These are phyloP conservation scores for Mesembryanthemum crystallinum DNA, from an alignment of 148 eudicot species.

Conservation along the genomic window DNA sequence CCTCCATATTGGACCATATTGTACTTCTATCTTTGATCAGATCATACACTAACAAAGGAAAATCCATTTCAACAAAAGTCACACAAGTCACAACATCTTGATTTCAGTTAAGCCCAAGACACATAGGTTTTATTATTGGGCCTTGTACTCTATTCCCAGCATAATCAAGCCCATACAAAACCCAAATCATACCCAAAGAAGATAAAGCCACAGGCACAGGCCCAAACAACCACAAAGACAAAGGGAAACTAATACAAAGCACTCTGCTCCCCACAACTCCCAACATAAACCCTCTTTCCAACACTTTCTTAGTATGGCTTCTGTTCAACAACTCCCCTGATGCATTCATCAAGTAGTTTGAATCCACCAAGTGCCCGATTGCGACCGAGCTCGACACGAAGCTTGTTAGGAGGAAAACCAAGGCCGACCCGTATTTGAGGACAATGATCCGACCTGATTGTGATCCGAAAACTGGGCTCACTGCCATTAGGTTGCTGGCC, in stretches of 20 bases:
- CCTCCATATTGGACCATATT: too few relatives aligned
- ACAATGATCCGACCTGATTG: slow-evolving; percentile 46
- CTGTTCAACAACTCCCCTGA: slow-evolving; percentile 29
- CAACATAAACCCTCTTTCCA: slow-evolving; percentile 67
- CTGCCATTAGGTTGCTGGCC: slow-evolving; percentile 37
- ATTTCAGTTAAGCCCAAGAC: not conserved
- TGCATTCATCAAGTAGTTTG: slow-evolving; percentile 70
- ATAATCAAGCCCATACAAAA: slow-evolving; percentile 65
- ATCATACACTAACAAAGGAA: not conserved
- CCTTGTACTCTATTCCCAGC: not conserved
- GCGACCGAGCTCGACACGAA: slow-evolving; percentile 78
- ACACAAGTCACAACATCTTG: not conserved
- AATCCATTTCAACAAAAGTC: not conserved
- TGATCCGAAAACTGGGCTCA: slow-evolving; percentile 44
- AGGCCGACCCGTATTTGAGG: slow-evolving; percentile 58
- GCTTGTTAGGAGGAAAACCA: slow-evolving; percentile 54
- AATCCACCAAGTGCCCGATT: slow-evolving; percentile 56
- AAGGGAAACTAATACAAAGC: slow-evolving; percentile 53
- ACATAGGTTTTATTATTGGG: not conserved
- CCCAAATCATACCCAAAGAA: slow-evolving; percentile 53
- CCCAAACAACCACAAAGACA: slow-evolving; percentile 73
- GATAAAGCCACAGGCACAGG: slow-evolving; percentile 54
- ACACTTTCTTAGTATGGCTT: slow-evolving; percentile 33
- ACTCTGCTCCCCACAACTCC: slow-evolving; percentile 58
- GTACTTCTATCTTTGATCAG: too few relatives aligned